These are phyloP conservation scores for Botrytis fragariae DNA, from an alignment of 2,329 filamentous ascomycete genomes.

Conservation along the genomic window DNA sequence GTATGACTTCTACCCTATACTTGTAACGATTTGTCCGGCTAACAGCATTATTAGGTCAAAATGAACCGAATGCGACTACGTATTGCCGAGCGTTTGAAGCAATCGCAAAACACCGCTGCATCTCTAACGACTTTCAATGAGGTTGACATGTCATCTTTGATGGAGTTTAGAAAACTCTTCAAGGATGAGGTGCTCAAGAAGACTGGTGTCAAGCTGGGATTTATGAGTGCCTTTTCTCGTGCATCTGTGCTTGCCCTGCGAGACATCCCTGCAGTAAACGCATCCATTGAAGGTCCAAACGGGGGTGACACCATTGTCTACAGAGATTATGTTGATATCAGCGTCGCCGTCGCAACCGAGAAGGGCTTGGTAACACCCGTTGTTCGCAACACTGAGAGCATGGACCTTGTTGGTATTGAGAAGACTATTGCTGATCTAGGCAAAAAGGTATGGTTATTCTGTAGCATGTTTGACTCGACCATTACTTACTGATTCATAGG, in stretches of 20 bases:
- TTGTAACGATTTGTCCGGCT: constrained; percentile 10
- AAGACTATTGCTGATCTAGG: constrained; percentile 88
- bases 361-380: constrained; percentile 97
- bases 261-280: constrained; percentile 91
- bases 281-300: constrained; percentile 92
- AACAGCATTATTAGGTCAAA: constrained; percentile 66
- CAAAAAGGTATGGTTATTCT: constrained; percentile 68
- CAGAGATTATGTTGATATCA: constrained; percentile 96
- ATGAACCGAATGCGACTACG: constrained; percentile 99
- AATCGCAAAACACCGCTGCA: constrained; percentile 97
- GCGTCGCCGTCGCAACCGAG: constrained; percentile 93
- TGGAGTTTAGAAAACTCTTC: constrained; percentile 96
- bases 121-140: constrained; percentile 98
- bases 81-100: constrained; percentile 96
- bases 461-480: not conserved
- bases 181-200: constrained; percentile 96
- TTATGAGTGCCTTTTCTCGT: constrained; percentile 96
- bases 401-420: constrained; percentile 89
- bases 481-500: constrained; percentile 49
- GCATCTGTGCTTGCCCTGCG: constrained; percentile 90
- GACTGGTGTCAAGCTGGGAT: constrained; percentile 96
- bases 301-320: constrained; percentile 98
- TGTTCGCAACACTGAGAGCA: constrained; percentile 84
- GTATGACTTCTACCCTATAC: constrained; percentile 51
- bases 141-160: constrained; percentile 96